Evolutionary conservation across 768 basidiomycete species (phyloP), one percentile per base, ranked within the genome.

Genomic region (Suillus spraguei): DNA sequence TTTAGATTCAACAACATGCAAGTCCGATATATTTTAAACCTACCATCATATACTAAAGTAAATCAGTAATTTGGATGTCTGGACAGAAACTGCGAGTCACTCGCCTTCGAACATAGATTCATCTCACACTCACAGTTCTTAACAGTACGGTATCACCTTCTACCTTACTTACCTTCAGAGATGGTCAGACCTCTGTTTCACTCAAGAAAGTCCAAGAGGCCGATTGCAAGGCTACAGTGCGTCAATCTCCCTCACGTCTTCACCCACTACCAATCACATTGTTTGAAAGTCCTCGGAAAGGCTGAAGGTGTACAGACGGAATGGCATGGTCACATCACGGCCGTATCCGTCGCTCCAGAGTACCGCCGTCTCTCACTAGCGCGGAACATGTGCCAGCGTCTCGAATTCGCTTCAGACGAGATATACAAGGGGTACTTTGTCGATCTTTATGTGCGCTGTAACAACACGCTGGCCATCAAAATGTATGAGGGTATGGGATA

Each of bases 401-500:
- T 99, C 52, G 97, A 99, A 75, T 81, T 84, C 68, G 89, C 94
- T 9, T 94, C 93, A 1, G 90, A 95, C 73, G 83, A 87, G 64
- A 83, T 82, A 32, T 92, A 95, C 80, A 85, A 85, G 65, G 92
- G 89, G 4, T 92, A 87, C 83, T 98, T 97, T 70, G 95, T 99
- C 55, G 97, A 99, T 76, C 84, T 99, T 24, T 99, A 95, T 73
- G 97, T 99, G 62, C 87, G 97, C 59, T 95, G 92, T 70, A 88
- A 88, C 64, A 97, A 97, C 68, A 69, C 76, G 3, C 81, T 94
- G 24, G 97, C 97, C 22, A 92, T 97, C 64, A 82, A 80, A 22
- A 91, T 99, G 90, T 98, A 99, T 71, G 94, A 99, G 73, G 83
- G 87, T 46, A 79, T 98, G 72, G 96, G 94, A 13, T 99, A 99